Conservation (phyloP, 1,284 basidiomycete genomes). For the Ganoderma lingzhi region DNA sequence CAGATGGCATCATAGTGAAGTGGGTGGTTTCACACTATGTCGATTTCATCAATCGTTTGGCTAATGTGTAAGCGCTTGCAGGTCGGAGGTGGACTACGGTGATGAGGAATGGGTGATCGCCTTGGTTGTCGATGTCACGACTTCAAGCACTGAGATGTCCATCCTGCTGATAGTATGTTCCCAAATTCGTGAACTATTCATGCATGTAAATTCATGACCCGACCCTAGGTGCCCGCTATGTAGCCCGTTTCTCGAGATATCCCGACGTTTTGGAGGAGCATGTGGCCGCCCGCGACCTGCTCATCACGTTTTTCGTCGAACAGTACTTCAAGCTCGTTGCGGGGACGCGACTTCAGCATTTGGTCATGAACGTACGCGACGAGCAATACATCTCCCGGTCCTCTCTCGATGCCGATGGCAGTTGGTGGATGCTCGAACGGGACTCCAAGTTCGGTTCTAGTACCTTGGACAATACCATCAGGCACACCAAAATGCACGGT, state of each 20-base stretch:
- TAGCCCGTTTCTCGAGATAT: conserved; percentile 36
- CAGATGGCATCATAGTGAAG: neutral
- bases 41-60: neutral
- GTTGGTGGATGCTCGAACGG: conserved; percentile 25
- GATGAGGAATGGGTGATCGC: conserved; percentile 40
- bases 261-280: conserved; percentile 31
- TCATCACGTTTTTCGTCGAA: conserved; percentile 40
- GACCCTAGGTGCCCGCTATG: conserved; percentile 40
- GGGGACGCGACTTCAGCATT: conserved; percentile 35
- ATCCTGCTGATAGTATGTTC: conserved; percentile 15
- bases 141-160: neutral
- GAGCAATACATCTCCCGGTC: conserved; percentile 10
- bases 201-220: conserved; percentile 21
- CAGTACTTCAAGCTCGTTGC: conserved; percentile 42
- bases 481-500: conserved; percentile 36
- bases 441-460: conserved; percentile 15
- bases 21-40: neutral
- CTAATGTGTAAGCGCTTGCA: neutral
- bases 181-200: conserved; percentile 16
- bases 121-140: conserved; percentile 39
- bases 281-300: conserved; percentile 25
- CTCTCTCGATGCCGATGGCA: conserved; percentile 18
- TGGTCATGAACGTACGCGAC: conserved; percentile 30
- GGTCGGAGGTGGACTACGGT: conserved; percentile 26
- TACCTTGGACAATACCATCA: conserved; percentile 34